Evolutionary conservation across 495 filamentous ascomycete genomes (phyloP).

Genomic region (Rhypophila decipiens): DNA sequence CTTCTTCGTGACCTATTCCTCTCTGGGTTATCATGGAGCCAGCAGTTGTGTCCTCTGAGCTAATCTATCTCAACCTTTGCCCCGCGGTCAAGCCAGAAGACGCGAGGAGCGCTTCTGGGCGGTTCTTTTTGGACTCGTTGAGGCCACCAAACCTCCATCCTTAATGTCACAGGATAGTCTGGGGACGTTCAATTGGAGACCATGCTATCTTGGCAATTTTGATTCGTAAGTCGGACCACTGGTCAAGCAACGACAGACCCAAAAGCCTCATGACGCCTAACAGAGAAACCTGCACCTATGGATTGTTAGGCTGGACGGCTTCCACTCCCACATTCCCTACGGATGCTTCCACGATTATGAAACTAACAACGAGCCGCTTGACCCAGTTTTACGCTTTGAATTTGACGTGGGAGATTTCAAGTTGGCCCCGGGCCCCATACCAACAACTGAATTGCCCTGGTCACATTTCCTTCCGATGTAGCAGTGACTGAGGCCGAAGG

Average conservation of each 20-base stretch:
- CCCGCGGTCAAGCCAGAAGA: not conserved
- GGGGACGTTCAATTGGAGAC: not conserved
- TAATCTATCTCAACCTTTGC: not conserved
- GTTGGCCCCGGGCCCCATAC: not conserved
- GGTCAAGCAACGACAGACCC: no score
- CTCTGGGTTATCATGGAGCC: no score
- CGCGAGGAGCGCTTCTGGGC: not conserved
- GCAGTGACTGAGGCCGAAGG: not conserved
- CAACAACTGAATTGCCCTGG: constrained; percentile 1
- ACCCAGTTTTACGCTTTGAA: not conserved
- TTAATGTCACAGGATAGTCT: not conserved
- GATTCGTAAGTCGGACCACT: not conserved
- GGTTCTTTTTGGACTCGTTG: not conserved
- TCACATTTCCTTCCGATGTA: not conserved
- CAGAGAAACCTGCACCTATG: no score
- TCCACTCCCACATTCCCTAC: no score
- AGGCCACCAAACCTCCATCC: not conserved
- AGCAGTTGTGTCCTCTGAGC: no score
- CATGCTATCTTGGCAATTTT: not conserved
- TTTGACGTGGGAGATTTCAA: not conserved
- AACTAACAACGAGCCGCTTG: no score
- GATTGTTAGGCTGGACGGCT: no score
- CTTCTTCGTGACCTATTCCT: no score
- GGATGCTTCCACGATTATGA: no score
- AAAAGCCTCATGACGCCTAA: no score